Percentiles rank a stretch among this genome's conserved stretches.
Conservation (phyloP, 768 basidiomycete species). For the Agaricus bisporus region DNA sequence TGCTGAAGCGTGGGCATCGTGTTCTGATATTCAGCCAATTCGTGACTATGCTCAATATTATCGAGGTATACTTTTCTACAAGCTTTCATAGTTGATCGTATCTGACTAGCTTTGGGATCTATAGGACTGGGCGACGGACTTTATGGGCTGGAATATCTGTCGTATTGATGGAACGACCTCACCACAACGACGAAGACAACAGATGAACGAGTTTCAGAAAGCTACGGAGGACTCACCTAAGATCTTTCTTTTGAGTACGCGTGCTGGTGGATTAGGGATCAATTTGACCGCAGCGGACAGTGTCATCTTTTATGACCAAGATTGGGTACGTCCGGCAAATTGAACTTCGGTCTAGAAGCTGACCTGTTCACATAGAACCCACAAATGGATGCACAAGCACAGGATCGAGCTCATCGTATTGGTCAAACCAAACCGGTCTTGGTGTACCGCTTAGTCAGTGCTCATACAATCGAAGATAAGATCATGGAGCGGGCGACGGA, state of each 20-base stretch:
- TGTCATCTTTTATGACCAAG: constrained; percentile 90
- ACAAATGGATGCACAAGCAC: constrained; percentile 95
- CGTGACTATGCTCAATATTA: constrained; percentile 92
- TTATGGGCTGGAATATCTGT: constrained; percentile 79
- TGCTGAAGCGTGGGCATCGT: constrained; percentile 79
- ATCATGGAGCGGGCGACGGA: constrained; percentile 85
- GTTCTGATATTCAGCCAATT: constrained; percentile 91
- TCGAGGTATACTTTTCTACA: constrained; percentile 52
- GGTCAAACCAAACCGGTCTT: constrained; percentile 90
- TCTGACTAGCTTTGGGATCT: not conserved
- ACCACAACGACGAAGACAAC: constrained; percentile 73
- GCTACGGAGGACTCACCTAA: constrained; percentile 55
- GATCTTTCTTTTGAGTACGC: constrained; percentile 76
- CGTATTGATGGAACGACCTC: constrained; percentile 88
- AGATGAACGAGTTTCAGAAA: constrained; percentile 82
- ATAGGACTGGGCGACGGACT: constrained; percentile 82
- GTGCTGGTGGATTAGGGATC: constrained; percentile 76
- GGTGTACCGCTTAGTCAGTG: constrained; percentile 81
- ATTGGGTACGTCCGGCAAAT: constrained; percentile 58
- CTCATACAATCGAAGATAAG: constrained; percentile 86
- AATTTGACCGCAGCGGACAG: constrained; percentile 83
- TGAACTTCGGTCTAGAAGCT: not conserved
- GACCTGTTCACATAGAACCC: constrained; percentile 53
- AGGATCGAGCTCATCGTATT: constrained; percentile 93
- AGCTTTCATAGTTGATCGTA: not conserved